Conservation (phyloP, 768 basidiomycete species). For the Pulveroboletus sp. region DNA sequence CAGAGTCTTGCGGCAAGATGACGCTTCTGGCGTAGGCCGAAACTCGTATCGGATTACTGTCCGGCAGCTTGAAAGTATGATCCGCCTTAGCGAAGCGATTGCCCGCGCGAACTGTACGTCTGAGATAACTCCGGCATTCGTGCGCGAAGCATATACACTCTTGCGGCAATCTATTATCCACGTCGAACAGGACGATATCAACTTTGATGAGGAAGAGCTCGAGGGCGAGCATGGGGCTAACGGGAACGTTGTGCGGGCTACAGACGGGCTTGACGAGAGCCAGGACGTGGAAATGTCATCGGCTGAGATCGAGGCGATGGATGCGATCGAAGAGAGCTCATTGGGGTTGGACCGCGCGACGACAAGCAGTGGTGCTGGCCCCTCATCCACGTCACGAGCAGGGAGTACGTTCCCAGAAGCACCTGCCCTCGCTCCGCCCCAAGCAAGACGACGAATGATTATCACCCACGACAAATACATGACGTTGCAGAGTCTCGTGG, state of each 20-base stretch:
- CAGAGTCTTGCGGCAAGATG: slow-evolving; percentile 85
- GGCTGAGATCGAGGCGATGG: slow-evolving; percentile 51
- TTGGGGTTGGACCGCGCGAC: slow-evolving; percentile 36
- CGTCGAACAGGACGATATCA: slow-evolving; percentile 97
- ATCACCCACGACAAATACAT: slow-evolving; percentile 97
- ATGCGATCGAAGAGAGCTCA: slow-evolving; percentile 48
- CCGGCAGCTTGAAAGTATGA: slow-evolving; percentile 97
- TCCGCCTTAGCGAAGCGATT: slow-evolving; percentile 95
- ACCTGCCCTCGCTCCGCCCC: slow-evolving; percentile 35
- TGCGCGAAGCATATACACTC: slow-evolving; percentile 92
- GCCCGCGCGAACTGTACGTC: slow-evolving; percentile 93
- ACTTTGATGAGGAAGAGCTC: slow-evolving; percentile 89
- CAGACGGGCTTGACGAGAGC: slow-evolving; percentile 44
- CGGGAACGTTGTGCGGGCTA: slow-evolving; percentile 31
- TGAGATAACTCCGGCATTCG: slow-evolving; percentile 95
- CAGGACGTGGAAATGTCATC: slow-evolving; percentile 63
- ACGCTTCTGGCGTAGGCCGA: slow-evolving; percentile 77
- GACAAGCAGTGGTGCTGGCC: slow-evolving; percentile 29
- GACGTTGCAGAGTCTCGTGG: slow-evolving; percentile 81
- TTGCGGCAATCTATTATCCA: slow-evolving; percentile 97
- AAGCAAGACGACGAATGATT: slow-evolving; percentile 70
- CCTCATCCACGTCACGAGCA: slow-evolving; percentile 30
- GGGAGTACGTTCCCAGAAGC: slow-evolving; percentile 27
- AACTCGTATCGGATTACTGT: slow-evolving; percentile 98
- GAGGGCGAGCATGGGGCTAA: slow-evolving; percentile 48